Base-by-base conservation (phyloP, 208 protist species). In the Trypanosoma platydactyli region DNA sequence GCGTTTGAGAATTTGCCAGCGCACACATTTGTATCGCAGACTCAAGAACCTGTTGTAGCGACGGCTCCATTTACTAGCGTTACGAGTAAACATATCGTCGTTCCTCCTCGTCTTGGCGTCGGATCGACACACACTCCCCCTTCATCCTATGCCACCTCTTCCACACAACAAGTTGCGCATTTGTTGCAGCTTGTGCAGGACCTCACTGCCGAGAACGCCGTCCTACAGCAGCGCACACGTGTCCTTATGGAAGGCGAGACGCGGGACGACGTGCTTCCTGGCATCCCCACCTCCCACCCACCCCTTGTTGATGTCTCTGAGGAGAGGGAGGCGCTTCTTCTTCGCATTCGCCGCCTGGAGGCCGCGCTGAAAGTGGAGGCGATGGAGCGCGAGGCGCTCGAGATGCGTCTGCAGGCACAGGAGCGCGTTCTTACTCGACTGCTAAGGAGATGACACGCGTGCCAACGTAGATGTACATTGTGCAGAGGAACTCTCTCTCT, bases 361-460 rank as follows among this genome's bases (percentile, higher is more conserved):
- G 76, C 76, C 24, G 80, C 80, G n/a, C 55, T 86, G 51, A 70
- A 68, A 33, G 48, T 81, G 46, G 80, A 86, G 73, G 67, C 69
- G 30, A 66, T 80, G 61, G 80, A 81, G 46, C 54, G 80, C 18
- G 72, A 86, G 57, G 71, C 63, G 7, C 53, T 82, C 49, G 71
- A 86, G 54, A 38, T 76, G 42, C 64, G 64, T 3, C 52, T 77
- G 51, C 48, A 75, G 59, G 76, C 76, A 35, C 80, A 82, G 58
- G 80, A 76, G 49, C 58, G 70, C 16, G 77, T 83, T 30, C 57
- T 86, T 20, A 50, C 62, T 5, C 20, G 25, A 24, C 24, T 76
- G 33, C 6, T 64, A n/a, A 9, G 40, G 16, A 16, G 44, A 42
- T 64, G 54, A 71, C 71, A 53, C 18, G 12, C 4, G n/a, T 1